phyloP scores from a whole-genome alignment of 1,284 basidiomycete species.

The Golubevia sp. region DNA sequence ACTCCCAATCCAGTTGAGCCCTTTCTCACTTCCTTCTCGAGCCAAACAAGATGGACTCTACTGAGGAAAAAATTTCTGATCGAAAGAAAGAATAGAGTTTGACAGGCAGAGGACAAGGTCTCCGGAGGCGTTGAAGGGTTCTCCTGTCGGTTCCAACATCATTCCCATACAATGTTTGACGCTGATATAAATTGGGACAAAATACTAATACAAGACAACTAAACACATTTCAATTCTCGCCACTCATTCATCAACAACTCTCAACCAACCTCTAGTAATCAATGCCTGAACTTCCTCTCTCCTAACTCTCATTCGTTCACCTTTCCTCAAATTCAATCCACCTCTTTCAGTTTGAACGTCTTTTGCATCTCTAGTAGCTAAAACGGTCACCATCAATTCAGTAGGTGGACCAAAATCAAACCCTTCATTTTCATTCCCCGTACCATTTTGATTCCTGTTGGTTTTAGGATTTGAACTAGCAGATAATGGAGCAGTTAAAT shows the following conservation, averaged over 20 bases:
- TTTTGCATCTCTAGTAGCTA: slow-evolving; percentile 25
- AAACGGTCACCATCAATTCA: slow-evolving; percentile 34
- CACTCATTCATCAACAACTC: slow-evolving; percentile 18
- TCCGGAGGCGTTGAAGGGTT: no score
- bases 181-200: no score
- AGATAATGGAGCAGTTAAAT: slow-evolving; percentile 22
- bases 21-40: no score
- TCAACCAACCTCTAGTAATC: slow-evolving; percentile 30
- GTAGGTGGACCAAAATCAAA: slow-evolving; percentile 21
- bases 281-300: slow-evolving; percentile 31
- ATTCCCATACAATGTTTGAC: no score
- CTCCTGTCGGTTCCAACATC: no score
- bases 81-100: no score
- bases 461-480: not conserved
- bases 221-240: no score
- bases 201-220: no score
- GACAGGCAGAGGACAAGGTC: no score
- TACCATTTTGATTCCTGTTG: not conserved
- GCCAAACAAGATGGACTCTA: no score
- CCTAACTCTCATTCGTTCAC: slow-evolving; percentile 26
- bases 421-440: slow-evolving; percentile 3
- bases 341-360: slow-evolving; percentile 33
- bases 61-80: no score
- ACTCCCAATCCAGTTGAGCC: no score
- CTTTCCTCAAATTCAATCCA: slow-evolving; percentile 24